Conservation (phyloP, 495 filamentous ascomycete genomes). For the Penicillium pulvis region DNA sequence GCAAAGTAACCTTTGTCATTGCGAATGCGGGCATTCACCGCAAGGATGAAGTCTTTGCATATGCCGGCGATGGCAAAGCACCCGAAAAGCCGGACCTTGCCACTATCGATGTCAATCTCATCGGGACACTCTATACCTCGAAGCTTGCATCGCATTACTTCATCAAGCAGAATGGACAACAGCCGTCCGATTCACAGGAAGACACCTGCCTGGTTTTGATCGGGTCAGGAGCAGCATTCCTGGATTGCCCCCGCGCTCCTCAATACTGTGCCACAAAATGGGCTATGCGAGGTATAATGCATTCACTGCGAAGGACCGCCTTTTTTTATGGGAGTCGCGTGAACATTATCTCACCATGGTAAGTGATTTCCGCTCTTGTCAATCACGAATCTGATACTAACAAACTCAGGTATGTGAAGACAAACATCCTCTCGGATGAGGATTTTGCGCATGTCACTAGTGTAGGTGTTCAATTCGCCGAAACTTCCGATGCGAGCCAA, state of each 20-base stretch:
- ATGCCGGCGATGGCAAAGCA: constrained; percentile 22
- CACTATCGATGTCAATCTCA: constrained; percentile 46
- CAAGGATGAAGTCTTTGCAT: constrained; percentile 38
- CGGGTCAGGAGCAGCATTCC: constrained; percentile 32
- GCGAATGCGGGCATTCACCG: constrained; percentile 51
- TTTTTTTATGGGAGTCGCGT: constrained; percentile 25
- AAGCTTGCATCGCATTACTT: constrained; percentile 48
- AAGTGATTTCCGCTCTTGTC: not conserved
- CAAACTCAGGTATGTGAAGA: constrained; percentile 24
- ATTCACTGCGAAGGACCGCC: constrained; percentile 25
- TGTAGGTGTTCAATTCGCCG: constrained; percentile 23
- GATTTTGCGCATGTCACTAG: constrained; percentile 10
- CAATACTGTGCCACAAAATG: constrained; percentile 33
- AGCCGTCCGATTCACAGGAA: constrained; percentile 12
- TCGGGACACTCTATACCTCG: constrained; percentile 42
- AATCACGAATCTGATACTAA: not conserved
- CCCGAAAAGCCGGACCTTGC: constrained; percentile 40
- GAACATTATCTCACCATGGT: constrained; percentile 29
- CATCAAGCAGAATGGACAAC: constrained; percentile 25
- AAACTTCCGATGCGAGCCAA: constrained; percentile 15
- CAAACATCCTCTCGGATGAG: constrained; percentile 24
- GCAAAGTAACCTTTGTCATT: constrained; percentile 45
- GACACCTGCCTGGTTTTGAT: constrained; percentile 30
- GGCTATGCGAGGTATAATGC: constrained; percentile 34
- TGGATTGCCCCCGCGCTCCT: constrained; percentile 24